These are phyloP conservation scores for Pseudopithomyces maydicus DNA, from an alignment of 2,329 filamentous ascomycete genomes.

Conservation along the genomic window DNA sequence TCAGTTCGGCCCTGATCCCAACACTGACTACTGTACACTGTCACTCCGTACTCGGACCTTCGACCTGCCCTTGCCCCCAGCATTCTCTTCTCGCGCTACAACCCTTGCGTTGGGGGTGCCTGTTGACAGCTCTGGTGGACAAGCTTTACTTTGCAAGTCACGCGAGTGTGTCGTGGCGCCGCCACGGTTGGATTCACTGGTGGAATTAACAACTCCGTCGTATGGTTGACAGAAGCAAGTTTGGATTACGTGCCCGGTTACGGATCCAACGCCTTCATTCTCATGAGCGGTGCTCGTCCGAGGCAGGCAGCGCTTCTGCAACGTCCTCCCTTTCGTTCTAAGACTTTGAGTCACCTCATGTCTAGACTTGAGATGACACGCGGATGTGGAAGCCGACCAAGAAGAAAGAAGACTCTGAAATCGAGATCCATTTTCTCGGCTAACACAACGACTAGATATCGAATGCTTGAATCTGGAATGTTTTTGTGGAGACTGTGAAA, in stretches of 20 bases:
- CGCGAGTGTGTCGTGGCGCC: neutral
- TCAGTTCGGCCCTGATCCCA: constrained; percentile 35
- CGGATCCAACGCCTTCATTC: constrained; percentile 1
- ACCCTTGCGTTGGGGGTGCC: constrained; percentile 19
- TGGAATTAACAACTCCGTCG: constrained; percentile 25
- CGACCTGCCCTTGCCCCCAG: neutral
- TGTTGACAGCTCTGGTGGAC: neutral
- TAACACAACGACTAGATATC: neutral
- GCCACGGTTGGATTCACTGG: neutral
- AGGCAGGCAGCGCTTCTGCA: constrained; percentile 15
- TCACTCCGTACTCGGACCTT: constrained; percentile 21
- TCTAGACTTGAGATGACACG: neutral
- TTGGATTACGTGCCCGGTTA: constrained; percentile 29
- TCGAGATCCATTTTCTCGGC: constrained; percentile 1
- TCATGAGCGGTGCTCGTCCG: neutral
- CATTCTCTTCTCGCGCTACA: constrained; percentile 7
- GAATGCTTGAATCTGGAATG: neutral
- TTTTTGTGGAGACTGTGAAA: constrained; percentile 4
- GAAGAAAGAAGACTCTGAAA: neutral
- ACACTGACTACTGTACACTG: constrained; percentile 29
- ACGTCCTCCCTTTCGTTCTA: constrained; percentile 15
- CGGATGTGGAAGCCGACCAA: neutral
- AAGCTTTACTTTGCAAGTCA: neutral
- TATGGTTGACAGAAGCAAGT: constrained; percentile 45
- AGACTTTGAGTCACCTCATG: neutral